Base-by-base conservation (phyloP, 495 filamentous ascomycete species). In the Podospora didyma region DNA sequence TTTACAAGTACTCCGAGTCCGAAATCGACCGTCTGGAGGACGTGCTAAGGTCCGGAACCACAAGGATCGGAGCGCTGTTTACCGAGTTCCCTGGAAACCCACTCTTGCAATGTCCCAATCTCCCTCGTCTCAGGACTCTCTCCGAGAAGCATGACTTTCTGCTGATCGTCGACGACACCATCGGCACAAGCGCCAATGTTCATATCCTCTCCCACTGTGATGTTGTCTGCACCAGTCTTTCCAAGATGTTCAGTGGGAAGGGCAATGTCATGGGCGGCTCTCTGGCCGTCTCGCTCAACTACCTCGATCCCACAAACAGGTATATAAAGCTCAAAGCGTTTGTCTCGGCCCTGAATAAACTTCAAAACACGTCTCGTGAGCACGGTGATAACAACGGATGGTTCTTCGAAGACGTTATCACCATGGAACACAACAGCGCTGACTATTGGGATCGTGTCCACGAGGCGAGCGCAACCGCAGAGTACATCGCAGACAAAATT, bases 71-170 rank as follows among this genome's bases (percentile, higher is more conserved):
- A 35, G 49, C 51, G 0, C 16, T 68, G 0, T 35, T 69, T 21
- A 69, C 67, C 48, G 67, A 69, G 20, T 69, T 68, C 49, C 65
- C 65, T 12, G 60, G 62, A 4, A 69, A 69, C 56, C 67, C 67
- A 0, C 58, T 69, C 3, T 39, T 68, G 1, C 58, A 64, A 10
- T 51, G 51, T 5, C 67, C 67, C 28, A 23, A 60, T 49, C 42
- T 69, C 0, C 0, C 14, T 0, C 21, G 28, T 4, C 58, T 69
- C 0, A 28, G 47, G 31, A 1, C 10, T 0, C 51, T 64, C 16
- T 23, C 60, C 0, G 20, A 10, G 2, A 6, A 41, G 0, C 41
- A 58, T 37, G 9, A 31, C 2, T 63, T 65, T 17, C 14, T 50
- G 2, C 53, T 69, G 11, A 52, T 61, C 4, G 62, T 69, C 17